Evolutionary conservation across 108 stramenopile species (phyloP).

Genomic region (Cyclostephanos tholiformis): DNA sequence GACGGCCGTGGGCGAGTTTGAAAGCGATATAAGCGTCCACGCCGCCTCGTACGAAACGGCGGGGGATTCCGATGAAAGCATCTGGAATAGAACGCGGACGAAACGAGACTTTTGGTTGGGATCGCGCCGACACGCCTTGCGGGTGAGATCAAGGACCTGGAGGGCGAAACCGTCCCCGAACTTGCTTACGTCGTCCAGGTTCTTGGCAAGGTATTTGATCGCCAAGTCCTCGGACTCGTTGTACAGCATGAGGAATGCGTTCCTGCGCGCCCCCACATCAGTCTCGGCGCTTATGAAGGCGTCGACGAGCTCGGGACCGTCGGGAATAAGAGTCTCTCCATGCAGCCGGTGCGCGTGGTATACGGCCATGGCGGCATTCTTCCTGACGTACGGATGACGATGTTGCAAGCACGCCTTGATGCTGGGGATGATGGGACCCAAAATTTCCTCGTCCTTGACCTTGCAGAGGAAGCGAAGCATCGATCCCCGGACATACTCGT

Average conservation of each 20-base stretch:
- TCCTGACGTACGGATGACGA: conserved; percentile 97
- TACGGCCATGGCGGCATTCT: conserved; percentile 95
- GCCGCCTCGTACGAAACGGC: conserved; percentile 99
- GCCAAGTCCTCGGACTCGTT: conserved; percentile 95
- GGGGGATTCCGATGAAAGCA: conserved; percentile 89
- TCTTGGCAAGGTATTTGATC: conserved; percentile 94
- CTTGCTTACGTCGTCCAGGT: conserved; percentile 91
- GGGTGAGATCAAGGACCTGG: conserved; percentile 95
- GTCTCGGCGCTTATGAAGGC: conserved; percentile 87
- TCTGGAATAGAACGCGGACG: conserved; percentile 93
- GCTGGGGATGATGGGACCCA: conserved; percentile 95
- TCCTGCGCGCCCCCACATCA: conserved; percentile 93
- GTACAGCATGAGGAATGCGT: conserved; percentile 99
- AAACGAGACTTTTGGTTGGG: conserved; percentile 98
- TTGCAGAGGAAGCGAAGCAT: conserved; percentile 99
- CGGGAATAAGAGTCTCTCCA: conserved; percentile 92
- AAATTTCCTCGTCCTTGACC: conserved; percentile 96
- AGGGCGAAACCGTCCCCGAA: conserved; percentile 97
- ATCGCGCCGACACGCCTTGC: conserved; percentile 95
- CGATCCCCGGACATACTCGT: conserved; percentile 98
- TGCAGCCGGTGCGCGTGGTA: conserved; percentile 93
- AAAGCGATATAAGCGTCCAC: conserved; percentile 98
- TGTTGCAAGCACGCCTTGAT: conserved; percentile 96
- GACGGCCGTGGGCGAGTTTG: conserved; percentile 96
- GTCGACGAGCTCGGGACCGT: conserved; percentile 95